Evolutionary conservation across 495 filamentous ascomycete species (phyloP).

Genomic region (Penicillium antarcticum): DNA sequence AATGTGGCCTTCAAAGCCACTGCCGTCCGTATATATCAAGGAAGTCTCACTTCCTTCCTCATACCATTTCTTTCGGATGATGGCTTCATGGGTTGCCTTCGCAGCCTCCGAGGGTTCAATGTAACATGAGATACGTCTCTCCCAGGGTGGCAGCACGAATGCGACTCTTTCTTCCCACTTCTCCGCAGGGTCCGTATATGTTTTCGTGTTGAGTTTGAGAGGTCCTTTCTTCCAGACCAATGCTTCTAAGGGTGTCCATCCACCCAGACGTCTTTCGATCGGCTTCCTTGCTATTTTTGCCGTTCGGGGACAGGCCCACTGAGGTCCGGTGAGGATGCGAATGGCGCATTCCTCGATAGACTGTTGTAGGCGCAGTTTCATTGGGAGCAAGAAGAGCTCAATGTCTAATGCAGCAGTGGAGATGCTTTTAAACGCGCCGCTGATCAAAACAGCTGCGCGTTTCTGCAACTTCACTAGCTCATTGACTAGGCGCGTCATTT

Average conservation of each 20-base stretch:
- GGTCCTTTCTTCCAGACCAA: too few relatives aligned
- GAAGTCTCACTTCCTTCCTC: too few relatives aligned
- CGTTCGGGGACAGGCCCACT: too few relatives aligned
- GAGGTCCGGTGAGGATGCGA: too few relatives aligned
- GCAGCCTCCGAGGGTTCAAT: not conserved
- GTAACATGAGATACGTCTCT: not conserved
- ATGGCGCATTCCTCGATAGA: constrained; percentile 1
- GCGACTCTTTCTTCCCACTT: not conserved
- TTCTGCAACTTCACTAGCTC: constrained; percentile 7
- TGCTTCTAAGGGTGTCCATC: too few relatives aligned
- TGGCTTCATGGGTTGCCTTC: not conserved
- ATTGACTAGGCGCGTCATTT: not conserved
- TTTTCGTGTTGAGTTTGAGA: too few relatives aligned
- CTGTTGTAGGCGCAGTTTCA: constrained; percentile 11
- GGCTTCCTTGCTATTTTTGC: too few relatives aligned
- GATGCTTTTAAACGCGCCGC: constrained; percentile 4
- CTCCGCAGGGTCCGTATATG: too few relatives aligned
- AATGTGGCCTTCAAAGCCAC: not conserved
- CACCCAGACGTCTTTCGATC: too few relatives aligned
- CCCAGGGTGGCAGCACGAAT: not conserved
- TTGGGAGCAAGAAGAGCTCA: constrained; percentile 11
- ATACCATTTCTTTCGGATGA: not conserved
- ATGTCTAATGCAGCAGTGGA: constrained; percentile 3
- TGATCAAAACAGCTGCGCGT: constrained; percentile 8
- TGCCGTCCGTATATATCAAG: not conserved